phyloP scores from a whole-genome alignment of 768 basidiomycete species.

The Collybiopsis luxurians region DNA sequence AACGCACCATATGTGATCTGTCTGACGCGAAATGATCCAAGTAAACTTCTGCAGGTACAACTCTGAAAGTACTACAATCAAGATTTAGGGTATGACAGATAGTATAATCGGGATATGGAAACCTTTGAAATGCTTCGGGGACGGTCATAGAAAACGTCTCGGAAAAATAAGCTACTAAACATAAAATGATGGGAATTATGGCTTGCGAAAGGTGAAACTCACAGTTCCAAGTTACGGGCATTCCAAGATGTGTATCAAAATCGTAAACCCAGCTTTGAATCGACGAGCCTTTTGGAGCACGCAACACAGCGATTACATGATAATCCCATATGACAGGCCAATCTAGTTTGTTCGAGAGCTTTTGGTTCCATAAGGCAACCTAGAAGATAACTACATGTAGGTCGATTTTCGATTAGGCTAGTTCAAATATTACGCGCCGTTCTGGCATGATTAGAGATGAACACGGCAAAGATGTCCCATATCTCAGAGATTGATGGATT shows the following conservation, averaged over 20 bases:
- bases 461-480: conserved; percentile 56
- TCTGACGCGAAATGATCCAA: conserved; percentile 69
- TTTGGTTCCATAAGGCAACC: conserved; percentile 69
- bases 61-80: conserved; percentile 54
- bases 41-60: conserved; percentile 50
- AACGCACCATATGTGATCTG: conserved; percentile 70
- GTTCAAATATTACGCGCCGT: conserved; percentile 40
- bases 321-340: conserved; percentile 69
- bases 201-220: conserved; percentile 16
- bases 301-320: conserved; percentile 62
- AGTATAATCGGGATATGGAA: neutral
- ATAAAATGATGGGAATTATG: conserved; percentile 1
- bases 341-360: conserved; percentile 30
- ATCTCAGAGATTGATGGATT: conserved; percentile 20
- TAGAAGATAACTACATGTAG: conserved; percentile 18
- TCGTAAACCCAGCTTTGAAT: conserved; percentile 61
- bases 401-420: neutral
- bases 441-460: conserved; percentile 63
- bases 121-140: conserved; percentile 44
- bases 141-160: conserved; percentile 40
- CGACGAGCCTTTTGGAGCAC: conserved; percentile 19
- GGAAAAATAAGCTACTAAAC: conserved; percentile 39
- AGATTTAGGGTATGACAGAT: neutral
- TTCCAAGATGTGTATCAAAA: conserved; percentile 43
- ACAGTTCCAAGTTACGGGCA: conserved; percentile 55